Evolutionary conservation across 192 early-diverging fungal species (phyloP), one percentile per base, ranked within the genome.

Genomic region (Phycomyces blakesleeanus): DNA sequence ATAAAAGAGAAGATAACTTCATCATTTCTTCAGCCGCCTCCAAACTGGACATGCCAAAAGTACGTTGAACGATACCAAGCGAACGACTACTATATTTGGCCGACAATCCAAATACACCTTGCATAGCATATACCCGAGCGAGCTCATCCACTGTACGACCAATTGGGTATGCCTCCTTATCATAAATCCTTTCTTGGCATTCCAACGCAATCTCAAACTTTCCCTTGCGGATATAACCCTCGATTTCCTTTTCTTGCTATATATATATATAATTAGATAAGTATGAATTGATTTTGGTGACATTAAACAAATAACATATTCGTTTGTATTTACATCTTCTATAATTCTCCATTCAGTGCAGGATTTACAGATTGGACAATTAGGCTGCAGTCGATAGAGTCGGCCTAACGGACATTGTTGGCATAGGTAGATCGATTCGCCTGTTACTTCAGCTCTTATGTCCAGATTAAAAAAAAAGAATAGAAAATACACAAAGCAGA

Each of bases 1-100:
- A 62, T n/a, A 55, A 50, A n/a, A 68, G 24, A 8, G 50, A 42
- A 14, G 59, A 61, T 2, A 68, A 22, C 20, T 68, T 68, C 59
- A 68, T 62, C 67, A 68, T 68, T 12, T 68, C 67, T 10, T 61
- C 53, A n/a, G 67, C 52, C 5, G 42, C 12, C 42, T 68, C 67
- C 11, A 56, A 14, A 20, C 67, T 68, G 12, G 16, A 18, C 5
- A 7, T n/a, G 22, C 67, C 67, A 40, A 44, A 68, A 25, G 29
- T 56, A 22, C n/a, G 24, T 24, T 50, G 41, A 11, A 26, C 24
- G 7, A 68, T 54, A 2, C 55, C 40, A 25, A 62, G 21, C 4
- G 67, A 68, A 55, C 55, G 39, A 21, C 55, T 29, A 29, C 24
- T 47, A 25, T 62, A 68, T 21, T 60, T 44, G 22, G 39, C 41